These are phyloP conservation scores for Cardamine resedifolia DNA, from an alignment of 345 rosid species.

Conservation along the genomic window DNA sequence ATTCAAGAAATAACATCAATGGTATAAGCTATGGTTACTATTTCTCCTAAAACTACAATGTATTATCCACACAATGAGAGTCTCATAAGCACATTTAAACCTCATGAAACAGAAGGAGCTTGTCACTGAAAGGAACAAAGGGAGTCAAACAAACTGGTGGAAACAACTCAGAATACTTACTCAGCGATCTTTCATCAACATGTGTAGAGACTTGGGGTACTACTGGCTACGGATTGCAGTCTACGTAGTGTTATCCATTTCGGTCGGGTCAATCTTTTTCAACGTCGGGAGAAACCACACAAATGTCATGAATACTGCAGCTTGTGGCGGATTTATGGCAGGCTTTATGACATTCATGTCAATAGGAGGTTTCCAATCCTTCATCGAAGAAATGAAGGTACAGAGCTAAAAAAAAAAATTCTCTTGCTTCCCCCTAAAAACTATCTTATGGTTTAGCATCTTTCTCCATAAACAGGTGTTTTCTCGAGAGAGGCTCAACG, in stretches of 20 bases:
- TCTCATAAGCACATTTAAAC: not conserved
- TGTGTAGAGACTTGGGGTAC: slow-evolving; percentile 78
- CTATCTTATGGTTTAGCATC: not conserved
- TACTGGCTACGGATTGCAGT: slow-evolving; percentile 79
- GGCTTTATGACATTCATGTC: slow-evolving; percentile 88
- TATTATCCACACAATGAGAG: slow-evolving; percentile 5
- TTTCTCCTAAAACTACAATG: not conserved
- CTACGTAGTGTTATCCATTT: slow-evolving; percentile 62
- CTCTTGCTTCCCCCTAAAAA: not conserved
- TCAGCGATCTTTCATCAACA: slow-evolving; percentile 68
- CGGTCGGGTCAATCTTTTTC: slow-evolving; percentile 67
- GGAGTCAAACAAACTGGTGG: slow-evolving; percentile 60
- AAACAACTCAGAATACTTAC: slow-evolving; percentile 69
- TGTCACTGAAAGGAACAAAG: slow-evolving; percentile 24
- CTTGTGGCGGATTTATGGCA: slow-evolving; percentile 73
- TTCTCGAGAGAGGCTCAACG: slow-evolving; percentile 63
- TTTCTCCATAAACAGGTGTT: slow-evolving; percentile 48
- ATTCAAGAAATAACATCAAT: slow-evolving; percentile 52
- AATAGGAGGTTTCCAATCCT: slow-evolving; percentile 85
- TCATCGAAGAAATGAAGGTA: slow-evolving; percentile 89
- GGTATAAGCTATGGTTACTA: slow-evolving; percentile 49
- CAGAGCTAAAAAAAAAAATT: not conserved
- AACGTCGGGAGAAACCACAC: slow-evolving; percentile 61
- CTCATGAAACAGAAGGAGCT: slow-evolving; percentile 43
- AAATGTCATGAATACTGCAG: slow-evolving; percentile 55